Conservation (phyloP, 345 rosid genomes). For the Melastoma malabathricum region DNA sequence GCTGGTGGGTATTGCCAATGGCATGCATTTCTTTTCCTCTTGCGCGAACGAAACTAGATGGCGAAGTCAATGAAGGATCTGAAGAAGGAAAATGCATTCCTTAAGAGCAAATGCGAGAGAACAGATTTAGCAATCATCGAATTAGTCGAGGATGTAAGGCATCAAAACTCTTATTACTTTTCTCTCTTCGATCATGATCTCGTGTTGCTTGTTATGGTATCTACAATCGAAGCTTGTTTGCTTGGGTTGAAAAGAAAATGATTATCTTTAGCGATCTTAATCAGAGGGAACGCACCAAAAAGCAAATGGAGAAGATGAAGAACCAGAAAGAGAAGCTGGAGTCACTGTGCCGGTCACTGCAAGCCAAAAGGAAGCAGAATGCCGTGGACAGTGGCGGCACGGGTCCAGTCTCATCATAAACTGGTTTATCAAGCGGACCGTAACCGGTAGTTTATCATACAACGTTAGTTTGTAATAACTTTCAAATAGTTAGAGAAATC, state of each 20-base stretch:
- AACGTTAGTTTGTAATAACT: no score
- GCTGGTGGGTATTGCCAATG: neutral
- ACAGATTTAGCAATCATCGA: constrained; percentile 62
- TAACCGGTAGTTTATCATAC: no score
- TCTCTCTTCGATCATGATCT: neutral
- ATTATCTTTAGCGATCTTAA: constrained; percentile 5
- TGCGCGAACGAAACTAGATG: constrained; percentile 34
- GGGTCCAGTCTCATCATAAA: constrained; percentile 15
- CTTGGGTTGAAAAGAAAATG: neutral
- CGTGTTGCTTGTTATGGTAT: neutral
- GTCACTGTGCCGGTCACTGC: constrained; percentile 81
- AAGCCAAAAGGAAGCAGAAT: constrained; percentile 70
- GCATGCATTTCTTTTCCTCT: neutral
- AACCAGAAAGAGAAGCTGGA: constrained; percentile 92
- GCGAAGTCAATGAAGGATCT: constrained; percentile 80
- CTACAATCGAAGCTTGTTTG: neutral
- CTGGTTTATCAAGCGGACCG: no score
- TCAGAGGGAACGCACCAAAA: constrained; percentile 73
- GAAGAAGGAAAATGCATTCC: constrained; percentile 67
- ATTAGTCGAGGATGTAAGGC: constrained; percentile 77
- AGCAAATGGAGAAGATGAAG: constrained; percentile 70
- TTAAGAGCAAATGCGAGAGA: constrained; percentile 81
- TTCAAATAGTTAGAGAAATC: constrained; percentile 44
- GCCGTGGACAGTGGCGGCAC: constrained; percentile 15
- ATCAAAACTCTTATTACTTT: neutral